Evolutionary conservation across 2,329 filamentous ascomycete genomes (phyloP).

Genomic region (Aspergillus amoenus): DNA sequence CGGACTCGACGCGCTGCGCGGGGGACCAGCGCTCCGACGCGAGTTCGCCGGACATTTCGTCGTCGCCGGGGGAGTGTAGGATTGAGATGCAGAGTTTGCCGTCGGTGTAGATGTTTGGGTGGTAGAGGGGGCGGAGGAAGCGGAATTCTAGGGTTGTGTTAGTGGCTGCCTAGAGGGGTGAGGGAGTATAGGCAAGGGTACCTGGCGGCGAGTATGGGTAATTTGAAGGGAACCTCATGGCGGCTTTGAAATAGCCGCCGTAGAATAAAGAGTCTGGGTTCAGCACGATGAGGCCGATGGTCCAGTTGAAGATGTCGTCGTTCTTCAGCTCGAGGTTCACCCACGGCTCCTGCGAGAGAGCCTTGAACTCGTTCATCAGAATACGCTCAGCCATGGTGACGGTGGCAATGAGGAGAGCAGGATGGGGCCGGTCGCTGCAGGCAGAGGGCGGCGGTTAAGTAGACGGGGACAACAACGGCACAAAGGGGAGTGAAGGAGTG

Average conservation of each 20-base stretch:
- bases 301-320: slow-evolving; percentile 85
- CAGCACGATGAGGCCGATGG: slow-evolving; percentile 83
- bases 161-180: neutral
- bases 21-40: slow-evolving; percentile 94
- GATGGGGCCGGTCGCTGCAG: neutral
- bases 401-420: neutral
- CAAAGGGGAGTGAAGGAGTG: neutral
- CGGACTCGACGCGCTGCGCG: slow-evolving; percentile 89
- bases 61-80: slow-evolving; percentile 86
- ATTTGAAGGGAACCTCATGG: slow-evolving; percentile 82
- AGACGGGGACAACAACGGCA: neutral
- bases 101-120: slow-evolving; percentile 91
- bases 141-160: slow-evolving; percentile 63
- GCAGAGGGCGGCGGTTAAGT: neutral
- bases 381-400: slow-evolving; percentile 67
- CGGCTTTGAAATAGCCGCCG: slow-evolving; percentile 87
- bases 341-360: slow-evolving; percentile 87
- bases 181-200: slow-evolving; percentile 25
- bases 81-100: slow-evolving; percentile 96
- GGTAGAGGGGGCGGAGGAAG: slow-evolving; percentile 76
- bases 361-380: slow-evolving; percentile 83
- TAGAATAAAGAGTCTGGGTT: slow-evolving; percentile 91
- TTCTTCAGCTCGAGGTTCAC: slow-evolving; percentile 83
- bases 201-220: slow-evolving; percentile 85
- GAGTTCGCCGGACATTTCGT: slow-evolving; percentile 84